These are phyloP conservation scores for Botrytis tulipae DNA, from an alignment of 2,329 filamentous ascomycete species.

Conservation along the genomic window DNA sequence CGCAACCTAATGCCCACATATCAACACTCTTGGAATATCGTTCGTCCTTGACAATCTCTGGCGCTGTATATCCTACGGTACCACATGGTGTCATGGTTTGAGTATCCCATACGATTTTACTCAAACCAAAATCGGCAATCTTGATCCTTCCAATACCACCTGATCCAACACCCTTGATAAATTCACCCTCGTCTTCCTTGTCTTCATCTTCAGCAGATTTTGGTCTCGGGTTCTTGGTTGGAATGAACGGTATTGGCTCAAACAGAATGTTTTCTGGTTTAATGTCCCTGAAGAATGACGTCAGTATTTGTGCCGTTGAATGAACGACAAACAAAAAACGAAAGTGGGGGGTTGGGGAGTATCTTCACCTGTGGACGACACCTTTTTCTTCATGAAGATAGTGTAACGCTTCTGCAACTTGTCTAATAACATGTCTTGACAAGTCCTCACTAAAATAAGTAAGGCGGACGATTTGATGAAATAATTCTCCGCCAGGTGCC, in stretches of 20 bases:
- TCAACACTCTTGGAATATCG: slow-evolving; percentile 98
- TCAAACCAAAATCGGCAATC: slow-evolving; percentile 95
- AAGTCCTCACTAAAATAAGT: slow-evolving; percentile 98
- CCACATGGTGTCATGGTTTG: slow-evolving; percentile 99
- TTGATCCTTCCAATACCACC: slow-evolving; percentile 95
- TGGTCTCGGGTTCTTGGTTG: slow-evolving; percentile 77
- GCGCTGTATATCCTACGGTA: slow-evolving; percentile 95
- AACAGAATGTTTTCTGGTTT: slow-evolving; percentile 98
- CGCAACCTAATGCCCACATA: slow-evolving; percentile 98
- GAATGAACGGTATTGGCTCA: slow-evolving; percentile 78
- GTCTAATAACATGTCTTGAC: slow-evolving; percentile 88
- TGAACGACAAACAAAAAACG: not conserved
- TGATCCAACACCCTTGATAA: slow-evolving; percentile 73
- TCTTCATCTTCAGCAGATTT: slow-evolving; percentile 89
- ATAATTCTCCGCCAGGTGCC: slow-evolving; percentile 91
- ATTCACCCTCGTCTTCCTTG: slow-evolving; percentile 95
- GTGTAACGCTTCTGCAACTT: slow-evolving; percentile 90
- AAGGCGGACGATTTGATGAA: slow-evolving; percentile 96
- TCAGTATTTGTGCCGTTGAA: slow-evolving; percentile 34
- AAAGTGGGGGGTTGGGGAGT: not conserved
- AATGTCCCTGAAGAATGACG: slow-evolving; percentile 73
- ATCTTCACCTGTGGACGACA: slow-evolving; percentile 87
- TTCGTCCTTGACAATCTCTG: slow-evolving; percentile 98
- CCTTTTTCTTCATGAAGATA: slow-evolving; percentile 94
- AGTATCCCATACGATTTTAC: slow-evolving; percentile 97